phyloP scores from a whole-genome alignment of 2,329 filamentous ascomycete species.

The Diaporthe sp. region DNA sequence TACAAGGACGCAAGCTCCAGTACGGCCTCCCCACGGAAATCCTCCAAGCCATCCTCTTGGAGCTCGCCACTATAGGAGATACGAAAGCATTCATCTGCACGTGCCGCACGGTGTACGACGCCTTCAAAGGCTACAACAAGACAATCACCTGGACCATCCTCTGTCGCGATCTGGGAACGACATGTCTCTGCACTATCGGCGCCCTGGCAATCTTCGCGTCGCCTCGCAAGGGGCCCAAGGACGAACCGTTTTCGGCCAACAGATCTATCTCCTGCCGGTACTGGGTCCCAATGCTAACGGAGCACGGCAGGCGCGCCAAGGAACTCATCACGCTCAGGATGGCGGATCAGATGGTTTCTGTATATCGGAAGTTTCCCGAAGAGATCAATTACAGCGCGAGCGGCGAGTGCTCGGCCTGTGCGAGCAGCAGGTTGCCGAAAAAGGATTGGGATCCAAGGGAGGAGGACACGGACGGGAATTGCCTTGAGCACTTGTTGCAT shows the following conservation, averaged over 20 bases:
- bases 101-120: not conserved
- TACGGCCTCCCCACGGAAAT: not conserved
- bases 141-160: not conserved
- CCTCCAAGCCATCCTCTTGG: not conserved
- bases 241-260: not conserved
- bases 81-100: not conserved
- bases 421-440: not conserved
- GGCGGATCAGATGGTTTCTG: not conserved
- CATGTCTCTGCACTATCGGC: not conserved
- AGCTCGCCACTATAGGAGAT: not conserved
- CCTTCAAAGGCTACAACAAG: not conserved
- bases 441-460: not conserved
- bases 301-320: not conserved
- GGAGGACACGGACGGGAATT: not conserved
- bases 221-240: not conserved
- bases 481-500: not conserved
- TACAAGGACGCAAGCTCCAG: not conserved
- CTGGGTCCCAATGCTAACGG: not conserved
- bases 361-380: not conserved
- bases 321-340: not conserved
- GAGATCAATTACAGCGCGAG: not conserved
- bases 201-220: not conserved
- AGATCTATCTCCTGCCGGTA: not conserved
- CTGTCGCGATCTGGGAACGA: not conserved
- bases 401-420: not conserved